These are phyloP conservation scores for Pseudozyma tsukubaensis DNA, from an alignment of 1,284 basidiomycete genomes.

Conservation along the genomic window DNA sequence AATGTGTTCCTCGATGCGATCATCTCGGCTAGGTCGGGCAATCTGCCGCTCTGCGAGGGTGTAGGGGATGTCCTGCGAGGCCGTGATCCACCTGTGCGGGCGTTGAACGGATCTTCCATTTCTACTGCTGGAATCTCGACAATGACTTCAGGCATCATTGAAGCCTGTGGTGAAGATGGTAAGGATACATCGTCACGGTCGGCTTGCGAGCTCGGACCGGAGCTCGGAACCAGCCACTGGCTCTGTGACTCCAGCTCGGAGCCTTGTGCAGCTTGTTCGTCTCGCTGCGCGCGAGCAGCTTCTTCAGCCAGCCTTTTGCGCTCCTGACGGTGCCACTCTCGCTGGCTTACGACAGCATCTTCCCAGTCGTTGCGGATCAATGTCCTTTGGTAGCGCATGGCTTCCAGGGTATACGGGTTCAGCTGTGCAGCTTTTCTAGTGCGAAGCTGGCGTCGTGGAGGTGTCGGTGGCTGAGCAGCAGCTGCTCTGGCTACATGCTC, in stretches of 20 bases:
- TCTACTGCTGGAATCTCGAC: slow-evolving; percentile 28
- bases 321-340: slow-evolving; percentile 56
- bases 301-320: slow-evolving; percentile 39
- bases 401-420: slow-evolving; percentile 69
- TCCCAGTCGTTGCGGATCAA: slow-evolving; percentile 69
- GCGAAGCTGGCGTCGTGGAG: slow-evolving; percentile 59
- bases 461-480: slow-evolving; percentile 37
- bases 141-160: slow-evolving; percentile 16
- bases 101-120: not conserved
- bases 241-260: slow-evolving; percentile 33
- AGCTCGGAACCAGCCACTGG: slow-evolving; percentile 44
- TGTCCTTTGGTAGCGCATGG: slow-evolving; percentile 63
- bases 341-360: slow-evolving; percentile 69
- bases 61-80: slow-evolving; percentile 12
- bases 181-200: slow-evolving; percentile 23
- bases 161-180: slow-evolving; percentile 17
- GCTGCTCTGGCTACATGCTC: slow-evolving; percentile 32
- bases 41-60: slow-evolving; percentile 28
- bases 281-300: slow-evolving; percentile 31
- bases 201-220: slow-evolving; percentile 39
- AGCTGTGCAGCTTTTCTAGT: slow-evolving; percentile 68
- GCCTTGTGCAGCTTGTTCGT: slow-evolving; percentile 12
- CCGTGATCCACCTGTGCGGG: not conserved
- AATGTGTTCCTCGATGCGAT: slow-evolving; percentile 10
- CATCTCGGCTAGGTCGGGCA: slow-evolving; percentile 39